Base-by-base conservation (phyloP, 139 green algal species). In the Raphidocelis subcapitata region DNA sequence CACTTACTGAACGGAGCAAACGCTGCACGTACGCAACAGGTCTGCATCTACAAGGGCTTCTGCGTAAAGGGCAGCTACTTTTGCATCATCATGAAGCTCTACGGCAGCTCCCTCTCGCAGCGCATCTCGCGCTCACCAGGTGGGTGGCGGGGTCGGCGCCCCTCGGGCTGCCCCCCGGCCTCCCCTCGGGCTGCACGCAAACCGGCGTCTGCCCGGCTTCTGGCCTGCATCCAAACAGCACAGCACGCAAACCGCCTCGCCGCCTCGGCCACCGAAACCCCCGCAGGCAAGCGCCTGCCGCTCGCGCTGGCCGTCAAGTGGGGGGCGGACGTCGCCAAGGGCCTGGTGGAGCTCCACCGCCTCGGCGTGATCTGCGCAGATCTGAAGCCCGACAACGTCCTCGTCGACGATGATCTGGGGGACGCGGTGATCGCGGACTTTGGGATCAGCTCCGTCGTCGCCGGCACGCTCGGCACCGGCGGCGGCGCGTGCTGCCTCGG, bases 11-110 rank as follows among this genome's bases (percentile, higher is more conserved):
- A n/a, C n/a, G n/a, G 8, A 49, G 41, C 41, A 8, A 49, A 49
- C 8, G 12, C 12, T 12, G 12, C 8, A 20, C 12, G 8, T 12
- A 49, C 41, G 8, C 41, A 49, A 10, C 63, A 78, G 62, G 63
- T 78, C 28, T 72, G 62, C 37, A 78, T 72, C 35, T 78, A 72
- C 63, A 78, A 72, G 41, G 72, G 72, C 33, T 72, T 78, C 35
- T 72, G 62, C 36, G 62, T 78, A 15, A 78, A 78, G 62, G 62
- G n/a, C 20, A 46, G 63, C 35, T 51, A 72, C 51, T 78, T 78
- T 66, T 63, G 41, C n/a, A 72, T 78, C 62, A 78, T 78, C 72
- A 78, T 78, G 72, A 78, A 78, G 72, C 72, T 78, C 5, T 78
- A 78, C 62, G 69, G 52, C 72, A 60, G 62, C 72, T 71, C 59